Evolutionary conservation across 768 basidiomycete genomes (phyloP), one percentile per base, ranked within the genome.

Genomic region (Pholiota microspora): DNA sequence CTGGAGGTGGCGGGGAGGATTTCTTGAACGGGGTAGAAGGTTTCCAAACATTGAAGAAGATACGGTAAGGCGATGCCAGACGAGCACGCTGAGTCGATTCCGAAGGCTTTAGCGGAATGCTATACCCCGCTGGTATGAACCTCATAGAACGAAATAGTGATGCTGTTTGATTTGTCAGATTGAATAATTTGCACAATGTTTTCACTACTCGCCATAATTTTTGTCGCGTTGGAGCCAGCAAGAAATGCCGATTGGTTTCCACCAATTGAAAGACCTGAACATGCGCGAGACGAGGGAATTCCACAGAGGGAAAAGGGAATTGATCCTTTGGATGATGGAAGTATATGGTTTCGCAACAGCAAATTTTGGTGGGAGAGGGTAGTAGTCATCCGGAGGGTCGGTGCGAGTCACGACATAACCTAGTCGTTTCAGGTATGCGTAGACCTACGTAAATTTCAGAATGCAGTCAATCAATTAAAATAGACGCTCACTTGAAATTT

Each of bases 41-140:
- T 64, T 96, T 97, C 74, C 95, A 96, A 3, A 93, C 75, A 63
- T 97, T 88, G 69, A 79, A 98, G 72, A 97, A 98, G 3, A 92
- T 79, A 48, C 81, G 75, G 67, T 95, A 98, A 0, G 88, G 88
- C 1, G 86, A 81, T 2, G 61, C 50, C 3, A 54, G 38, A 40
- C 60, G 63, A 15, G 53, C 49, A 18, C 59, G 32, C 48, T 45
- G 31, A 7, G 53, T 52, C 4, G 50, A 54, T 29, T 64, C 59
- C 3, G 69, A 62, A 45, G 71, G 62, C 40, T 75, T 67, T 18
- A 85, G 71, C 36, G 84, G 78, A 9, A 75, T 54, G 7, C 65
- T 60, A 64, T 89, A 84, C 1, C 91, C 87, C 2, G 84, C 73
- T 8, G 88, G 81, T 23, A 94, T 79, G 65, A 94, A 80, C 21